Evolutionary conservation across 768 basidiomycete species (phyloP).

Genomic region (Suillus ampliporus): DNA sequence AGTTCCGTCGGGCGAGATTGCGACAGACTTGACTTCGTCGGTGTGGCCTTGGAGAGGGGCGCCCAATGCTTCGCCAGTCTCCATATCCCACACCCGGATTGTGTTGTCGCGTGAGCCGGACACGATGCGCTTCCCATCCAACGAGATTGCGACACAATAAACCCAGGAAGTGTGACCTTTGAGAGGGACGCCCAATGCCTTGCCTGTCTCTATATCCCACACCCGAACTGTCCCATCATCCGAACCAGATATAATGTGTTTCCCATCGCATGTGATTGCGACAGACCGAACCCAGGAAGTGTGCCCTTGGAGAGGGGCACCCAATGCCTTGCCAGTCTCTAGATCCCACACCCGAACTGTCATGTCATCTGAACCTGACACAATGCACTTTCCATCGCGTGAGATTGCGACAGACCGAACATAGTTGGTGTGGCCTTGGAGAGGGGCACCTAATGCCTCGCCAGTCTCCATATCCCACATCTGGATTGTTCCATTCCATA

Average conservation of each 20-base stretch:
- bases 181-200: background rate
- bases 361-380: slow-evolving; percentile 17
- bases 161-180: background rate
- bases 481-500: slow-evolving; percentile 11
- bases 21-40: background rate
- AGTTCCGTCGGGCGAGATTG: slow-evolving; percentile 10
- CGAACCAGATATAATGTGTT: slow-evolving; percentile 3
- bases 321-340: background rate
- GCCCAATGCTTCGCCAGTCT: background rate
- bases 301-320: background rate
- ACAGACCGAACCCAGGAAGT: background rate
- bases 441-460: background rate
- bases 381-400: slow-evolving; percentile 12
- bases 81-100: slow-evolving; percentile 3
- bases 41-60: slow-evolving; percentile 2
- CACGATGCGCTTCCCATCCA: slow-evolving; percentile 5
- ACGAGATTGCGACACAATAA: background rate
- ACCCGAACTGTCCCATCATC: background rate
- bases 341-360: slow-evolving; percentile 21
- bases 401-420: slow-evolving; percentile 7
- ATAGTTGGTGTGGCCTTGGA: slow-evolving; percentile 6
- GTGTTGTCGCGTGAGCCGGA: slow-evolving; percentile 8
- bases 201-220: background rate
- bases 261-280: background rate
- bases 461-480: slow-evolving; percentile 6